phyloP scores from a whole-genome alignment of 495 filamentous ascomycete species.

The Penicillium ochrochloron region DNA sequence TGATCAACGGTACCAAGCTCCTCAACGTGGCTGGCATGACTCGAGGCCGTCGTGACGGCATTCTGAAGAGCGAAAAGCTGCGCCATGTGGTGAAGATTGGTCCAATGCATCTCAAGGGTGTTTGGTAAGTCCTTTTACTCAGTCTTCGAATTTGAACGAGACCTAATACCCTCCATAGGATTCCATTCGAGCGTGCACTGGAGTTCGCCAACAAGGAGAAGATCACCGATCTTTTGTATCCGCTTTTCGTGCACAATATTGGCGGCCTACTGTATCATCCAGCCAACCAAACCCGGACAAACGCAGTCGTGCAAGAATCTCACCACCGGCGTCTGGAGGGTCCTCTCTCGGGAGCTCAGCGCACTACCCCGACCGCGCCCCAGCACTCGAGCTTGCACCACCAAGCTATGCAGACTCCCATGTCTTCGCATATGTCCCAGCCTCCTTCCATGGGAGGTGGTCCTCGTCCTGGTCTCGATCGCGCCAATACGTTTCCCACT shows the following conservation, averaged over 20 bases:
- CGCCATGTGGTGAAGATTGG: constrained; percentile 98
- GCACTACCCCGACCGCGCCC: constrained; percentile 57
- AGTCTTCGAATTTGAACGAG: not conserved
- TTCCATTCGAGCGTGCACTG: constrained; percentile 92
- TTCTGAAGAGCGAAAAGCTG: constrained; percentile 96
- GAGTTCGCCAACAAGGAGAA: constrained; percentile 99
- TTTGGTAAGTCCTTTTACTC: constrained; percentile 70
- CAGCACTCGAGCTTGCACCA: constrained; percentile 78
- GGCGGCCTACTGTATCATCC: constrained; percentile 93
- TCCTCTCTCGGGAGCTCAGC: constrained; percentile 32
- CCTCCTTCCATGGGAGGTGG: constrained; percentile 69
- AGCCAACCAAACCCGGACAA: constrained; percentile 80
- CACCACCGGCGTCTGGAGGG: constrained; percentile 69
- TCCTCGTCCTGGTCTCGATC: constrained; percentile 74
- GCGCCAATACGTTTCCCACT: constrained; percentile 89
- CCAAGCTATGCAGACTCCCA: constrained; percentile 74
- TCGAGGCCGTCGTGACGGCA: constrained; percentile 90
- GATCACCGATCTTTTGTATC: constrained; percentile 94
- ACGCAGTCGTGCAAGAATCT: constrained; percentile 84
- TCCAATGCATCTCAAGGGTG: constrained; percentile 98
- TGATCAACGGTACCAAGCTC: constrained; percentile 98
- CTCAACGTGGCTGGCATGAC: constrained; percentile 99
- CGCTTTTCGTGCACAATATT: constrained; percentile 97
- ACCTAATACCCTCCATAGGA: constrained; percentile 60
- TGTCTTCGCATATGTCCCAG: constrained; percentile 67